Percentiles rank a stretch among this genome's conserved stretches.
phyloP scores from a whole-genome alignment of 2,329 filamentous ascomycete genomes.

The Botrytis sinoallii region DNA sequence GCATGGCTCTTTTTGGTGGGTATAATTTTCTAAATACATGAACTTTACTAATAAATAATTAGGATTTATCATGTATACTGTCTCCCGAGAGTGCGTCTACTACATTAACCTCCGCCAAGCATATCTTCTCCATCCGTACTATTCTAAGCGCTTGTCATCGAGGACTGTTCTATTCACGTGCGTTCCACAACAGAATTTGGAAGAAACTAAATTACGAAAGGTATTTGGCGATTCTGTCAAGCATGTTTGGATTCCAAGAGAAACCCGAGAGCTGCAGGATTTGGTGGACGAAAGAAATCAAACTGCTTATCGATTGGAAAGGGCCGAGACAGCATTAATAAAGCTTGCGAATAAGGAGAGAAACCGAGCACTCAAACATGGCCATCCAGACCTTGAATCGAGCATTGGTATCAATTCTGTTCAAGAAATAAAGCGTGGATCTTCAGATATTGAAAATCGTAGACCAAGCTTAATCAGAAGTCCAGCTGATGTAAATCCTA shows the following conservation, averaged over 20 bases:
- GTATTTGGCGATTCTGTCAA: conserved; percentile 62
- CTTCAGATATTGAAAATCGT: neutral
- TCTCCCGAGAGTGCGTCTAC: conserved; percentile 64
- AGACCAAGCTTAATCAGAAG: neutral
- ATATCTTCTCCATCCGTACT: conserved; percentile 63
- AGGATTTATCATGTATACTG: conserved; percentile 62
- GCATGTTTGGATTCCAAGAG: conserved; percentile 61
- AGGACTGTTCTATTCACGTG: conserved; percentile 65
- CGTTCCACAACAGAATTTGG: conserved; percentile 58
- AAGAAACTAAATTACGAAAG: conserved; percentile 53
- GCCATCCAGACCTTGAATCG: conserved; percentile 40
- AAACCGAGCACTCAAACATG: conserved; percentile 52
- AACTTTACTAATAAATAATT: conserved; percentile 16
- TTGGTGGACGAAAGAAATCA: conserved; percentile 58
- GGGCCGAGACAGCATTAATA: conserved; percentile 61
- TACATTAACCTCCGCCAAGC: conserved; percentile 68
- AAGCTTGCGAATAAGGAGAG: conserved; percentile 54
- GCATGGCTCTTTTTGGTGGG: conserved; percentile 60
- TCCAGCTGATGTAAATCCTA: neutral
- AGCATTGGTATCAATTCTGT: conserved; percentile 16
- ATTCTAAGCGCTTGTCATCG: conserved; percentile 62
- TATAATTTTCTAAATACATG: neutral
- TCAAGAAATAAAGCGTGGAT: neutral
- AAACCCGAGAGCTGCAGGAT: conserved; percentile 56
- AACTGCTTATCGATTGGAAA: conserved; percentile 59